These are phyloP conservation scores for Coemansia sp. DNA, from an alignment of 192 early-diverging fungal species.

Conservation along the genomic window DNA sequence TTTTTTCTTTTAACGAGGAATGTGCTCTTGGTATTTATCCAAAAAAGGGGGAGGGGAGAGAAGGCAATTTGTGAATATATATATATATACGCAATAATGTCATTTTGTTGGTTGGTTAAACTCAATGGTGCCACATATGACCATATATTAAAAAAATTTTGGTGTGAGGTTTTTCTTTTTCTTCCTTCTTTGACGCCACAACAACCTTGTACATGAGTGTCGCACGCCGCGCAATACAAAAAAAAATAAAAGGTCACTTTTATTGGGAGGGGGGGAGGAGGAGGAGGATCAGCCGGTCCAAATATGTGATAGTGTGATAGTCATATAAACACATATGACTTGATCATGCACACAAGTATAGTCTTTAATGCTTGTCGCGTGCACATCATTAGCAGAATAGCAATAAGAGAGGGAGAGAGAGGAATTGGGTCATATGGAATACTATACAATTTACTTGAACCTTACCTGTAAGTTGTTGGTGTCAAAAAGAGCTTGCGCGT, in stretches of 20 bases:
- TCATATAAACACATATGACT: slow-evolving; percentile 7
- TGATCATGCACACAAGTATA: neutral
- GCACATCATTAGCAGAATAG: neutral
- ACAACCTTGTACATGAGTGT: too few species aligned
- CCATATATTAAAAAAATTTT: slow-evolving; percentile 1
- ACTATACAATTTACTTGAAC: too few species aligned
- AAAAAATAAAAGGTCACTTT: too few species aligned
- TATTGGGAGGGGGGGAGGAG: too few species aligned
- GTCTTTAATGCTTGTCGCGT: neutral
- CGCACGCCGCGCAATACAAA: neutral
- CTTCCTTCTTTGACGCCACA: slow-evolving; percentile 3
- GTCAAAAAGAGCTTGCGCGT: too few species aligned
- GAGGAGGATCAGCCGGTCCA: too few species aligned
- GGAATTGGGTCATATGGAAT: neutral
- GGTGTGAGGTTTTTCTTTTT: neutral
- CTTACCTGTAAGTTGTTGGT: too few species aligned
- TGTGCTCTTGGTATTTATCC: neutral
- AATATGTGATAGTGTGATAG: too few species aligned
- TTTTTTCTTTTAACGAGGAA: too few species aligned
- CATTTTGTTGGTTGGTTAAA: neutral
- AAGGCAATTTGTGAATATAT: neutral
- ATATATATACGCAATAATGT: too few species aligned
- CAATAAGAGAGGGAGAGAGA: neutral
- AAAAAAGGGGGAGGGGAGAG: too few species aligned
- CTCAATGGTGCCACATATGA: slow-evolving; percentile 4